These are phyloP conservation scores for Tuber magnatum DNA, from an alignment of 495 filamentous ascomycete species.

Conservation along the genomic window DNA sequence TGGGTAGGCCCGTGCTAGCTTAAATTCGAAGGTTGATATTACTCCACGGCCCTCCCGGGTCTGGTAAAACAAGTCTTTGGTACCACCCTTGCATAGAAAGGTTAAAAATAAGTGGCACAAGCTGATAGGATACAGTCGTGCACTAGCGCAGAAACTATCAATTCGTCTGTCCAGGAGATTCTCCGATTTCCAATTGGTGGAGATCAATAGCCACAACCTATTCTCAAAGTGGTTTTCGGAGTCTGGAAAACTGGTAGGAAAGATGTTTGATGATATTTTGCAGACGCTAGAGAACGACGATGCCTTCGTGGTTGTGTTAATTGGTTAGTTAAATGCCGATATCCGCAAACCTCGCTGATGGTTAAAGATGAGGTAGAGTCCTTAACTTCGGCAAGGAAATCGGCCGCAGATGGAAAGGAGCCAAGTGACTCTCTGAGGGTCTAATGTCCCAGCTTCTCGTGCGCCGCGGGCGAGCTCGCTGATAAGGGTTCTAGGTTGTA, in stretches of 20 bases:
- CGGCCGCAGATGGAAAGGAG: constrained; percentile 45
- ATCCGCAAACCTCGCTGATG: constrained; percentile 2
- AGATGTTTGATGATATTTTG: constrained; percentile 48
- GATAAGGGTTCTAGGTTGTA: constrained; percentile 28
- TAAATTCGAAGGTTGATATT: constrained; percentile 40
- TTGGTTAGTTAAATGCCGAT: constrained; percentile 37
- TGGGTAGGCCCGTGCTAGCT: constrained; percentile 32
- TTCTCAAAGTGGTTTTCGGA: constrained; percentile 53
- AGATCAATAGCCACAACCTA: constrained; percentile 50
- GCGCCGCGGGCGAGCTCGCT: background rate
- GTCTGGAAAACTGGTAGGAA: constrained; percentile 50
- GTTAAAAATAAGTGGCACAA: constrained; percentile 1
- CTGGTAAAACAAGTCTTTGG: constrained; percentile 36
- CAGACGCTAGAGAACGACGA: constrained; percentile 45
- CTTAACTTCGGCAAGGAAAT: constrained; percentile 46
- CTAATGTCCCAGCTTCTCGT: constrained; percentile 1
- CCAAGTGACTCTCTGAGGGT: constrained; percentile 48
- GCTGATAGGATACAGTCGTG: constrained; percentile 40
- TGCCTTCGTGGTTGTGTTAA: constrained; percentile 48
- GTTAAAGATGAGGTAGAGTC: constrained; percentile 52
- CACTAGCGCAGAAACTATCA: constrained; percentile 52
- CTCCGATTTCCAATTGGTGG: constrained; percentile 45
- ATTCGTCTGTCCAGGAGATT: constrained; percentile 49
- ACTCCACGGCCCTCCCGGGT: constrained; percentile 52
- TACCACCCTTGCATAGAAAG: constrained; percentile 2